These are phyloP conservation scores for Excoecaria cochinchinensis DNA, from an alignment of 345 rosid genomes.

Conservation along the genomic window DNA sequence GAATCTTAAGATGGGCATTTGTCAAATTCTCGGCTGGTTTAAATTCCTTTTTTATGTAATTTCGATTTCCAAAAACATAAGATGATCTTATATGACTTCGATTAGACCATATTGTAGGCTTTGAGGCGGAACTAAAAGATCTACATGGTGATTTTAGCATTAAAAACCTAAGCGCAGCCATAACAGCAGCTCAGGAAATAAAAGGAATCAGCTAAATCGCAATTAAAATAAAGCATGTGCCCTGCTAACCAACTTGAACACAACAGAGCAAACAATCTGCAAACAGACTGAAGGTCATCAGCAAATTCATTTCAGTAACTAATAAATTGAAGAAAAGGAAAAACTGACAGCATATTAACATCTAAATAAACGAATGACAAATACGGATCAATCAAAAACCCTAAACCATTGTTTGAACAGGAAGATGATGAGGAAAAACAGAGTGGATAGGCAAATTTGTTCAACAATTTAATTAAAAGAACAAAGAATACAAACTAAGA, in stretches of 20 bases:
- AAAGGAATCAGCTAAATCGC: not conserved
- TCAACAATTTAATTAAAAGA: not conserved
- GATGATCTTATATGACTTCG: slow-evolving; percentile 24
- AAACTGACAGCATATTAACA: not conserved
- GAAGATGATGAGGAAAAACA: not conserved
- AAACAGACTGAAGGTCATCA: not conserved
- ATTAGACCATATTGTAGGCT: slow-evolving; percentile 21
- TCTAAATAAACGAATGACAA: not conserved
- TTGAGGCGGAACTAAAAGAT: slow-evolving; percentile 24
- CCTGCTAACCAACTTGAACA: not conserved
- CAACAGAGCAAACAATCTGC: slow-evolving; percentile 14
- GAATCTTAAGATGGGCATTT: slow-evolving; percentile 14
- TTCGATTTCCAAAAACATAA: slow-evolving; percentile 11
- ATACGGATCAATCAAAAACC: not conserved
- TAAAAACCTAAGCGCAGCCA: slow-evolving; percentile 48
- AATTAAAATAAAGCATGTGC: not conserved
- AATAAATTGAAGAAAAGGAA: not conserved
- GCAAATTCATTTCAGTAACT: not conserved
- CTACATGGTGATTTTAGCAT: slow-evolving; percentile 36
- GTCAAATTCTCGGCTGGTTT: slow-evolving; percentile 19
- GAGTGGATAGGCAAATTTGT: not conserved
- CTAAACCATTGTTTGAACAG: not conserved
- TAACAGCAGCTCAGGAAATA: slow-evolving; percentile 17
- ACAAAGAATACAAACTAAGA: not conserved
- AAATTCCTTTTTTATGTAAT: slow-evolving; percentile 15